Evolutionary conservation across 495 filamentous ascomycete genomes (phyloP).

Genomic region (Niebla homalea): DNA sequence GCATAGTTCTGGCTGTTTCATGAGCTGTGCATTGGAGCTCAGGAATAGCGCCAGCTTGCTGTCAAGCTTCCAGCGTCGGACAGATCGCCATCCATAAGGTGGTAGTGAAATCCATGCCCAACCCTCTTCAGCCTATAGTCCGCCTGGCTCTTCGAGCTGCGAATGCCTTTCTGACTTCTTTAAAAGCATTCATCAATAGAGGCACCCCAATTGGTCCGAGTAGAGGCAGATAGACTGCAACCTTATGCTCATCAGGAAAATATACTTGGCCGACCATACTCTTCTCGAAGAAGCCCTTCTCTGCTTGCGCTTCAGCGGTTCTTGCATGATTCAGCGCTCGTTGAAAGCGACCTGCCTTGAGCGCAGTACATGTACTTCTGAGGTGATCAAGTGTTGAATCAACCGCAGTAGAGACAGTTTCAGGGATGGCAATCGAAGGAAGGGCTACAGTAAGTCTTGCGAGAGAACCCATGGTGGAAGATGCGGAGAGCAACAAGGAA

Average conservation of each 20-base stretch:
- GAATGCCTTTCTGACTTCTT: slow-evolving; percentile 52
- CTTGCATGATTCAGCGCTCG: slow-evolving; percentile 64
- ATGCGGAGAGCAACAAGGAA: slow-evolving; percentile 78
- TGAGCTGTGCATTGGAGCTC: too few relatives aligned
- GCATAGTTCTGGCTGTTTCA: too few relatives aligned
- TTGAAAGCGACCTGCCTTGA: slow-evolving; percentile 51
- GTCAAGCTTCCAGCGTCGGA: too few relatives aligned
- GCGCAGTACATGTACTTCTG: slow-evolving; percentile 56
- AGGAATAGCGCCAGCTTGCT: too few relatives aligned
- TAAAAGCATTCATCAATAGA: slow-evolving; percentile 65
- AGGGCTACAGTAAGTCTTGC: slow-evolving; percentile 75
- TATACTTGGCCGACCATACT: slow-evolving; percentile 98
- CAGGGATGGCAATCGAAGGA: slow-evolving; percentile 80
- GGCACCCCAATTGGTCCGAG: slow-evolving; percentile 88
- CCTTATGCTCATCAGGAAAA: slow-evolving; percentile 96
- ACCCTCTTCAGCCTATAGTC: neutral
- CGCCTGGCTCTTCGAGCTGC: slow-evolving; percentile 26
- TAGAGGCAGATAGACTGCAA: slow-evolving; percentile 90
- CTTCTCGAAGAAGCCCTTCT: slow-evolving; percentile 95
- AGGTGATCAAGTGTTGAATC: slow-evolving; percentile 66
- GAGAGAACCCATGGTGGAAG: slow-evolving; percentile 84
- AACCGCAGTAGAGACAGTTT: slow-evolving; percentile 73
- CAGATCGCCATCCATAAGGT: too few relatives aligned
- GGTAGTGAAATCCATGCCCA: too few relatives aligned
- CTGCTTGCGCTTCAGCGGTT: slow-evolving; percentile 76